Percentiles rank a stretch among this genome's conserved stretches.
Conservation (phyloP, 805 yeast genomes). For the Saturnispora besseyi region DNA sequence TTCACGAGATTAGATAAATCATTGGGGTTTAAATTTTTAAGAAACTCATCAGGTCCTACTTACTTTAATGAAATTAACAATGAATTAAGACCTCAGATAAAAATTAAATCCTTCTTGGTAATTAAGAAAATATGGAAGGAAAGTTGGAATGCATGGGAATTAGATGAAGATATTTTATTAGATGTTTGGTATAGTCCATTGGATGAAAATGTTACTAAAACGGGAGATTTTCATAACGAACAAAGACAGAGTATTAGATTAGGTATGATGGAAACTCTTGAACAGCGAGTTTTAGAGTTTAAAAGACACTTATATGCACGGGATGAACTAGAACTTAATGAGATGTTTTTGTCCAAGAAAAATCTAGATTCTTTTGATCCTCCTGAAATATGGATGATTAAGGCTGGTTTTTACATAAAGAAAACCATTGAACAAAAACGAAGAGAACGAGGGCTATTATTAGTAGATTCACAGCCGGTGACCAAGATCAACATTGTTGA, state of each 20-base stretch:
- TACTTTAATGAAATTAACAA: slow-evolving; percentile 6
- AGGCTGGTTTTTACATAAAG: background rate
- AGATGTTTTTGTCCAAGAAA: background rate
- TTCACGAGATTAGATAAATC: slow-evolving; percentile 6
- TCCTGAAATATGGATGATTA: background rate
- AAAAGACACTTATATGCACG: background rate
- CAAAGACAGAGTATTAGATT: background rate
- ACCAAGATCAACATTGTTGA: background rate
- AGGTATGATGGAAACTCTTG: background rate
- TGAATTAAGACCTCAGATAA: slow-evolving; percentile 4
- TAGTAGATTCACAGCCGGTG: background rate
- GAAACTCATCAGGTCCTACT: slow-evolving; percentile 1
- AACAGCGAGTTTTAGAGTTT: background rate
- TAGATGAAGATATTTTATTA: slow-evolving; percentile 1
- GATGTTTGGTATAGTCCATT: slow-evolving; percentile 2
- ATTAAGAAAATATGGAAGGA: background rate
- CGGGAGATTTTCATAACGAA: slow-evolving; percentile 1
- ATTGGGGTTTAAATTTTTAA: slow-evolving; percentile 3
- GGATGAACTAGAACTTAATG: background rate
- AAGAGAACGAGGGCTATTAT: background rate
- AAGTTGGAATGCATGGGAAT: slow-evolving; percentile 5
- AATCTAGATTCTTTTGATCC: background rate
- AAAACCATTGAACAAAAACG: background rate
- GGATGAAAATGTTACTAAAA: background rate
- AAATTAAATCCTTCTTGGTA: background rate